Conservation (phyloP, 768 basidiomycete genomes). For the Russula foetens region DNA sequence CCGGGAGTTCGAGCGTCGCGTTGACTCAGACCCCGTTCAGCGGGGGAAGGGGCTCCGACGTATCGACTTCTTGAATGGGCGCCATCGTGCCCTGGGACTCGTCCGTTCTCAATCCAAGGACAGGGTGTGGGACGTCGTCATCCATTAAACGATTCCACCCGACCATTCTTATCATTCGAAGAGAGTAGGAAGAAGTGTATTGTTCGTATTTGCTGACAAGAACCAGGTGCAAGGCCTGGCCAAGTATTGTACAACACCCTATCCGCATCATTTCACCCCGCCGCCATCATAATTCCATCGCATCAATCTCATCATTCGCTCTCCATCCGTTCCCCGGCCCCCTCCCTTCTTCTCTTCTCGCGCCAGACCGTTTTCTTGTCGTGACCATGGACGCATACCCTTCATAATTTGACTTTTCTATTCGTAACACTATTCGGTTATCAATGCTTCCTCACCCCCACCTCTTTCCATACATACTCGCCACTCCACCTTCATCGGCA, state of each 20-base stretch:
- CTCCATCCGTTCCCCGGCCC: neutral
- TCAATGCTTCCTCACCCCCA: neutral
- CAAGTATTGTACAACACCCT: constrained; percentile 12
- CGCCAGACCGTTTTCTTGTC: constrained; percentile 1
- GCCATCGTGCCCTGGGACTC: neutral
- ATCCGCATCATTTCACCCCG: constrained; percentile 5
- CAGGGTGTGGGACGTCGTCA: constrained; percentile 3
- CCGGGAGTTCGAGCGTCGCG: neutral
- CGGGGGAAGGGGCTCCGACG: constrained; percentile 8
- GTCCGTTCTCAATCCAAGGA: constrained; percentile 9
- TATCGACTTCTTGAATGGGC: constrained; percentile 3
- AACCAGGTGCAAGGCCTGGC: neutral
- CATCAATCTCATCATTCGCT: neutral
- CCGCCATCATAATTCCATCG: constrained; percentile 9
- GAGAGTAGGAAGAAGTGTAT: no score
- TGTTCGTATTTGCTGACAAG: constrained; percentile 3
- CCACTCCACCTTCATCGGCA: neutral
- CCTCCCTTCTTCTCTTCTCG: neutral
- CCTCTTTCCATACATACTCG: neutral
- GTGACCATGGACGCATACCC: constrained; percentile 6
- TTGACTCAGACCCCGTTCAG: neutral
- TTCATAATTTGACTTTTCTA: neutral
- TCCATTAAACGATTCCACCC: neutral
- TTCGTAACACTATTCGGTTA: constrained; percentile 16
- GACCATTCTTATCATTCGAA: no score